Percentiles rank a stretch among this genome's conserved stretches.
Conservation (phyloP, 2,329 filamentous ascomycete species). For the Aspergillus felis region DNA sequence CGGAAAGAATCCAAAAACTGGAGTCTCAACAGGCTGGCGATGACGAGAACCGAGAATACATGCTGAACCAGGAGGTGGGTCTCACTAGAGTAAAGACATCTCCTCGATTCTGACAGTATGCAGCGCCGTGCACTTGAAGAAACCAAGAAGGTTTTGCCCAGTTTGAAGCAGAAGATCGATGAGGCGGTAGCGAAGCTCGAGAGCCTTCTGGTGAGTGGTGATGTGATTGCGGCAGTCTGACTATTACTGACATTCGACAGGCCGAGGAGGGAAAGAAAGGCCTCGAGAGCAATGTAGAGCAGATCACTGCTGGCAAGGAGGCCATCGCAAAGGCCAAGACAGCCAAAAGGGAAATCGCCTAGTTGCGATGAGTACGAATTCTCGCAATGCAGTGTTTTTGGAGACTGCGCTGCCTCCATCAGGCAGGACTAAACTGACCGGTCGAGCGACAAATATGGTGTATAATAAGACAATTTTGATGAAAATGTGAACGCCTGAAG, state of each 20-base stretch:
- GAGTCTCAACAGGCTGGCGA: constrained; percentile 62
- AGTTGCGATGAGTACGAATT: not conserved
- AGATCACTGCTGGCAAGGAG: constrained; percentile 41
- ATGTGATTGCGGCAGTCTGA: not conserved
- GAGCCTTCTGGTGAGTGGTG: constrained; percentile 65
- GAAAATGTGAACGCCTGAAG: constrained; percentile 19
- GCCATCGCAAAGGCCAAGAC: constrained; percentile 39
- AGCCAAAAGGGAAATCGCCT: constrained; percentile 38
- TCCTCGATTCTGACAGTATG: constrained; percentile 1
- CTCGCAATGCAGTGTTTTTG: not conserved
- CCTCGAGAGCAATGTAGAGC: constrained; percentile 35
- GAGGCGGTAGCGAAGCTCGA: constrained; percentile 71
- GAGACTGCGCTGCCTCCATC: not conserved
- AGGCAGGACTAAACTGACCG: constrained; percentile 7
- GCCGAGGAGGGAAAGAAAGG: constrained; percentile 39
- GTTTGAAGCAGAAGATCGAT: constrained; percentile 65
- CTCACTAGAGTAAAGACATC: not conserved
- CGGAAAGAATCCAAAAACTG: constrained; percentile 66
- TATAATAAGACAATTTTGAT: constrained; percentile 13
- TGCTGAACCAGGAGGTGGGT: constrained; percentile 80
- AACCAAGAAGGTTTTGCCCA: constrained; percentile 76
- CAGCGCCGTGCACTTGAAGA: constrained; percentile 80
- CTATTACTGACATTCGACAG: constrained; percentile 18
- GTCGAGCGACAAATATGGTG: constrained; percentile 6
- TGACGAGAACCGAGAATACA: constrained; percentile 74